A percentile compares a stretch with the other conserved stretches of the same genome.
Evolutionary conservation across 1,284 basidiomycete genomes (phyloP).

Genomic region (Austroboletus rostrupii): DNA sequence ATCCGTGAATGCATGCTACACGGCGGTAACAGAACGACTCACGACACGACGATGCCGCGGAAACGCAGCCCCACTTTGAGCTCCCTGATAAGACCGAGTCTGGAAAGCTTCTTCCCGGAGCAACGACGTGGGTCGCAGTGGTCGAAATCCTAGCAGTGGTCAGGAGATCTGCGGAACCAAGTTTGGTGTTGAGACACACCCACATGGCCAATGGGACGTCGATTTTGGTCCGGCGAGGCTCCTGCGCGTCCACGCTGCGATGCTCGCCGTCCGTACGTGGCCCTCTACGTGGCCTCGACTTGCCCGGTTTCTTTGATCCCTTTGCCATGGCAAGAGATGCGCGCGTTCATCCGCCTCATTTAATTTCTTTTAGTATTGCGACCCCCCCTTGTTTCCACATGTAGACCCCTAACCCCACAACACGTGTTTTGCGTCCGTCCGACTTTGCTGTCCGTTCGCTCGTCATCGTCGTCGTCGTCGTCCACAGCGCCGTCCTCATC

Average conservation of each 20-base stretch:
- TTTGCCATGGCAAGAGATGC: conserved; percentile 9
- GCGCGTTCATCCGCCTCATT: too few species aligned
- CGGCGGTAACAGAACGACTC: conserved; percentile 30
- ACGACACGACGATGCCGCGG: conserved; percentile 92
- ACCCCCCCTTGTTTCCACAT: conserved; percentile 10
- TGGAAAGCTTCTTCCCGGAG: conserved; percentile 89
- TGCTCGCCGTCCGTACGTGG: background rate
- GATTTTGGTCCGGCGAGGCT: conserved; percentile 32
- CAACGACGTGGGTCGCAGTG: conserved; percentile 96
- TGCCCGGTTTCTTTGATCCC: conserved; percentile 8
- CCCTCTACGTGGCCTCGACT: background rate
- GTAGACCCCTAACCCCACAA: conserved; percentile 26
- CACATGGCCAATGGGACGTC: conserved; percentile 84
- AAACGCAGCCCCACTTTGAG: conserved; percentile 86
- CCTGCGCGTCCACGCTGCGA: background rate
- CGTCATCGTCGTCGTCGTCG: conserved; percentile 22
- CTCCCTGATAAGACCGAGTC: conserved; percentile 82
- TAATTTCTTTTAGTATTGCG: background rate
- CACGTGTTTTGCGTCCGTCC: conserved; percentile 27
- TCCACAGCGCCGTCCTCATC: conserved; percentile 22
- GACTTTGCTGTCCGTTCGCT: conserved; percentile 2
- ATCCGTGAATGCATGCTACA: background rate
- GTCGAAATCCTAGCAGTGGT: conserved; percentile 75
- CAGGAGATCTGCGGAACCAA: background rate
- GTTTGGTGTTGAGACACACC: conserved; percentile 45